Evolutionary conservation across 352 stramenopile genomes (phyloP), one percentile per base, ranked within the genome.

Genomic region (Phytophthora litchii): DNA sequence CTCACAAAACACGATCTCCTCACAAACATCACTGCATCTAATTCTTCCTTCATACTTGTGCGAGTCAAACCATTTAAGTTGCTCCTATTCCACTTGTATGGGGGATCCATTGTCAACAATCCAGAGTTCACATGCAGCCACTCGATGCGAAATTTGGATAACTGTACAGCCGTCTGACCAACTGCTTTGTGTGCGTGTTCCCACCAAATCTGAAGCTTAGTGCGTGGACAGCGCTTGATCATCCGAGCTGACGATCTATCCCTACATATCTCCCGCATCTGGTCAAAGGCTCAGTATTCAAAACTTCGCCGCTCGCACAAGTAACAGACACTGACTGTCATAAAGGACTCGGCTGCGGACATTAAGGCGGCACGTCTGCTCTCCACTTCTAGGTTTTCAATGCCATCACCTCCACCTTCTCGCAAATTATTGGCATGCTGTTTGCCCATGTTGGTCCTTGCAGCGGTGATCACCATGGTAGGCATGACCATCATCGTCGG

Each of bases 401-500:
- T 60, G 2, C 41, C 50, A 7, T 43, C 54, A 23, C 17, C 31
- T 25, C 40, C 60, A 23, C 27, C 61, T 1, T 42, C 58, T 14
- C 46, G 34, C 1, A 60, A 60, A 3, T 21, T 69, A 23, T 50
- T 69, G 34, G 60, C 46, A n/a, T n/a, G n/a, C 0, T 64, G 53
- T 29, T 32, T 69, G 14, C 60, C 46, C 4, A 47, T 64, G 54
- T 13, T 69, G 17, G 40, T 69, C 3, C 10, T 69, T 4, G 46
- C 54, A 20, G 46, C 34, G 9, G 10, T 69, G n/a, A 52, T 23
- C 7, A 52, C 55, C 14, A 69, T 69, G 60, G 47, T 64, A 3
- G 54, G 54, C 1, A 64, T 64, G 60, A 69, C 60, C 16, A 34
- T 69, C 5, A 17, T 64, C 42, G 44, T 69, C 35, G 21, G 25